These are phyloP conservation scores for Lactarius hatsudake DNA, from an alignment of 768 basidiomycete species.

Conservation along the genomic window DNA sequence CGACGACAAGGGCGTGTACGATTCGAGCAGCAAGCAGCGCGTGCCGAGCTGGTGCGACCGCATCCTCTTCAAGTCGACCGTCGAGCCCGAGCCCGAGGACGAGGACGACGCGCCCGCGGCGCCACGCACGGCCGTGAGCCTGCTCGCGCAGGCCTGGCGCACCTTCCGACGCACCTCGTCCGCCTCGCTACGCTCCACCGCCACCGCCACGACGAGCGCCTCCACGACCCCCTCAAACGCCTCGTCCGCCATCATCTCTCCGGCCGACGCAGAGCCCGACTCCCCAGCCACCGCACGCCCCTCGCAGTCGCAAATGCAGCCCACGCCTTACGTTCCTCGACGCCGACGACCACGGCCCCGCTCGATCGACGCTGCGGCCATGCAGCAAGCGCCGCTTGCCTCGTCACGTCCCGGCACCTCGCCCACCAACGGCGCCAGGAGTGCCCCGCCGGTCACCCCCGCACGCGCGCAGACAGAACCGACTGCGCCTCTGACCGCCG, in stretches of 20 bases:
- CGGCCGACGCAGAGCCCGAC: constrained; percentile 1
- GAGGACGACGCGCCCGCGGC: constrained; percentile 38
- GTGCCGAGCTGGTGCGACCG: constrained; percentile 91
- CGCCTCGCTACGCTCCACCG: constrained; percentile 16
- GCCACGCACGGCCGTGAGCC: constrained; percentile 29
- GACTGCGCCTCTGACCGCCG: neutral
- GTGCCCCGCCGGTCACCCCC: neutral
- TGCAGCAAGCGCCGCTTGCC: neutral
- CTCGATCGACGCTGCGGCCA: constrained; percentile 18
- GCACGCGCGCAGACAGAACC: neutral
- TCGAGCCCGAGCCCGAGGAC: constrained; percentile 45
- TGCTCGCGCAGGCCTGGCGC: constrained; percentile 29
- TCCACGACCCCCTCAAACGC: neutral
- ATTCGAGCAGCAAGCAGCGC: constrained; percentile 75
- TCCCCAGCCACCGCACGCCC: neutral
- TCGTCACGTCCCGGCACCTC: neutral
- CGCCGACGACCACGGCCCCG: constrained; percentile 20
- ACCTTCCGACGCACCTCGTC: constrained; percentile 19
- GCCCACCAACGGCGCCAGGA: neutral
- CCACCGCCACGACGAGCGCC: neutral
- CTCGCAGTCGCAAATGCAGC: neutral
- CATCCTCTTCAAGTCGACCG: constrained; percentile 77
- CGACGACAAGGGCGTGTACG: constrained; percentile 66
- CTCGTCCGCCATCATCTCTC: neutral
- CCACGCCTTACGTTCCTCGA: constrained; percentile 16